Evolutionary conservation across 345 rosid species (phyloP), one percentile per base, ranked within the genome.

Genomic region (Lepidium aucheri): DNA sequence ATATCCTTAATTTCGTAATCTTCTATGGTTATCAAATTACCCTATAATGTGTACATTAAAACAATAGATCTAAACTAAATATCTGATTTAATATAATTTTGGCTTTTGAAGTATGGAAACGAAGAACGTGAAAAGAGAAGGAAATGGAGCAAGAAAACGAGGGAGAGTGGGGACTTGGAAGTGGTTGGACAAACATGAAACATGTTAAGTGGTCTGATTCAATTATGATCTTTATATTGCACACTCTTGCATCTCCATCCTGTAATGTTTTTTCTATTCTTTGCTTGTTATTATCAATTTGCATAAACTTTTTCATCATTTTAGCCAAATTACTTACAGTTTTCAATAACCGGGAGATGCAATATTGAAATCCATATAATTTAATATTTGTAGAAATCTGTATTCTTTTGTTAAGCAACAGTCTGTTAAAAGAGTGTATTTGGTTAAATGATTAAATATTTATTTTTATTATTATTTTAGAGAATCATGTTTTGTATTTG

Each of bases 151-250:
- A 63, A 35, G 57, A 53, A 45, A 62, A 70, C 55, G 54, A 61
- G 63, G 39, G 53, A 39, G 45, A 42, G 71, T 72, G 40, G 65
- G 65, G 57, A 46, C 70, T 26, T 70, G 57, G 59, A 56, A 55
- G 70, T 64, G 54, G 70, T 57, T 64, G 76, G 54, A 60, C 71
- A 65, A 65, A 57, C 70, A 56, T 53, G 55, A 70, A 53, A 70
- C 69, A 54, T 70, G 63, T 26, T 3, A 49, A 45, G 26, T 70
- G 60, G 44, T 51, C 76, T 15, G 38, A 58, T 50, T 57, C 53
- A 72, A 40, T 57, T 32, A 22, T 40, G 54, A 65, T 65, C 51
- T 50, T 65, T 61, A 53, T 22, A 24, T 58, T 51, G 54, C 72
- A 65, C 76, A 72, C 76, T 66, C 61, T 57, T 66, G 76, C 70